A percentile compares a stretch with the other conserved stretches of the same genome.
Conservation (phyloP, 495 filamentous ascomycete species). For the Penicillium paradoxum region DNA sequence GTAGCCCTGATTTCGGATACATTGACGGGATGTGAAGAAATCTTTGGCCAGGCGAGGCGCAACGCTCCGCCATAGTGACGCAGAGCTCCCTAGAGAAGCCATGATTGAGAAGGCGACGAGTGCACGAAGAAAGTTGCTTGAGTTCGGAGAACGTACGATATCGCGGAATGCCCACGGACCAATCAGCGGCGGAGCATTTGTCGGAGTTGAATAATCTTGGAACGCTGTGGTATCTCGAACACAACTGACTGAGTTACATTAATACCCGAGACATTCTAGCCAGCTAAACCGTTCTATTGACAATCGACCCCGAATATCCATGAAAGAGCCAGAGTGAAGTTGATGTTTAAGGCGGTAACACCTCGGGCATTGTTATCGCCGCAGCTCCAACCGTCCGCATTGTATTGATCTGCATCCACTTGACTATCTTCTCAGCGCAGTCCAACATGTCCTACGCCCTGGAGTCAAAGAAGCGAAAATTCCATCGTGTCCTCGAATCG, state of each 20-base stretch:
- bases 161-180: constrained; percentile 15
- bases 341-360: constrained; percentile 19
- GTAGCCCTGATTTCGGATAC: constrained; percentile 39
- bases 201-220: background rate
- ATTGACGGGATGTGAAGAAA: constrained; percentile 61
- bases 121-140: constrained; percentile 12
- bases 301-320: background rate
- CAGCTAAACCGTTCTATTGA: background rate
- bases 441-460: constrained; percentile 47
- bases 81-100: constrained; percentile 33
- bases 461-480: constrained; percentile 53
- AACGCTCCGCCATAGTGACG: constrained; percentile 30
- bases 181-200: constrained; percentile 27
- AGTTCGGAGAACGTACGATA: constrained; percentile 18
- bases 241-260: background rate
- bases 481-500: constrained; percentile 52
- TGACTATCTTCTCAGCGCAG: background rate
- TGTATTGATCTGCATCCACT: constrained; percentile 5
- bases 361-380: background rate
- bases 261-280: background rate
- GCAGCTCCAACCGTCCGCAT: constrained; percentile 7
- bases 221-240: background rate
- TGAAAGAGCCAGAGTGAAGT: background rate
- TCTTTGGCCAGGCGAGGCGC: constrained; percentile 50
- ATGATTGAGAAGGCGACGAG: constrained; percentile 22